phyloP scores from a whole-genome alignment of 2,329 filamentous ascomycete species.

The Fusarium sp. region DNA sequence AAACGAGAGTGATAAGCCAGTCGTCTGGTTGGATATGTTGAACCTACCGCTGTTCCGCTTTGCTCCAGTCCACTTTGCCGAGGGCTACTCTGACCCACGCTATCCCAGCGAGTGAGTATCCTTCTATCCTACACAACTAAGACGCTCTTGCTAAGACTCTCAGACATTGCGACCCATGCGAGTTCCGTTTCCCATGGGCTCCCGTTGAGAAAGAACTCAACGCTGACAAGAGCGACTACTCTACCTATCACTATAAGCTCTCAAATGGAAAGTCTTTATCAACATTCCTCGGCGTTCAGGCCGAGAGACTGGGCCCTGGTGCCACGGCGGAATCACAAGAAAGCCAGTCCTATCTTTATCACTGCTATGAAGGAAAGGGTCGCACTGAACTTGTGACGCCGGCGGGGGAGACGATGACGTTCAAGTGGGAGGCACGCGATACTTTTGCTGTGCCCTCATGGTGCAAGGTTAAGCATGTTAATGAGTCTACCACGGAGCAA shows the following conservation, averaged over 20 bases:
- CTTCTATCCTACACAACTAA: accelerated
- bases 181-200: conserved; percentile 58
- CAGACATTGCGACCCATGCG: conserved; percentile 48
- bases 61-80: conserved; percentile 64
- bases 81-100: conserved; percentile 58
- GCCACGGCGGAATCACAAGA: conserved; percentile 53
- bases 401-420: conserved; percentile 45
- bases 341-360: conserved; percentile 62
- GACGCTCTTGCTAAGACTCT: neutral
- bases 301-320: conserved; percentile 57
- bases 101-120: conserved; percentile 58
- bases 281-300: conserved; percentile 58
- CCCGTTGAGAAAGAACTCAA: conserved; percentile 55
- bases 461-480: conserved; percentile 60
- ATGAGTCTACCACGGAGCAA: conserved; percentile 40
- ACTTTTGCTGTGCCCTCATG: conserved; percentile 65
- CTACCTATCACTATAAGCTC: conserved; percentile 51
- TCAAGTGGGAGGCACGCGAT: conserved; percentile 59
- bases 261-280: conserved; percentile 49
- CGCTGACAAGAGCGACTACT: conserved; percentile 38
- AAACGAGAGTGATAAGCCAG: conserved; percentile 63
- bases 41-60: conserved; percentile 63
- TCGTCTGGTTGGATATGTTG: conserved; percentile 68
- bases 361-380: conserved; percentile 61
- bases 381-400: conserved; percentile 52